Conservation (phyloP, 129 eudicot genomes). For the Escallonia herrerae region DNA sequence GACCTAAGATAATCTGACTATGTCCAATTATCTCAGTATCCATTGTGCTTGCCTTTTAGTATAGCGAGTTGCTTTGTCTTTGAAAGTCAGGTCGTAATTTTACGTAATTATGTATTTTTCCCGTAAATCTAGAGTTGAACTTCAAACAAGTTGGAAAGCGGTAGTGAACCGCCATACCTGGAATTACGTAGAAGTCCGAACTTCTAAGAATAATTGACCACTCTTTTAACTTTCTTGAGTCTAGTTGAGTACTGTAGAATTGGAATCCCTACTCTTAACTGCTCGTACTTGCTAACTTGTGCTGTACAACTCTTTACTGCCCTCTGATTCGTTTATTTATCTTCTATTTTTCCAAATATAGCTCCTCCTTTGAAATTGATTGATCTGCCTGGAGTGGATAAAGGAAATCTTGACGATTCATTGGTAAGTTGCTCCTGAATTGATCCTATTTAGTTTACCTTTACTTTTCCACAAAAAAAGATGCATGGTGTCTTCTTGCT, state of each 20-base stretch:
- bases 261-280: no score
- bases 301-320: neutral
- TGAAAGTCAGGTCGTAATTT: no score
- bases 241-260: neutral
- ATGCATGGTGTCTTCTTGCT: constrained; percentile 1
- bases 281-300: neutral
- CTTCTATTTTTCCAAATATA: constrained; percentile 18
- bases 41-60: no score
- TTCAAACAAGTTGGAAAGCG: no score
- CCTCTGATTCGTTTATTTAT: constrained; percentile 2
- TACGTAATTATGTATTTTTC: no score
- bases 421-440: constrained; percentile 49
- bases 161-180: neutral
- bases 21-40: no score
- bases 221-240: neutral
- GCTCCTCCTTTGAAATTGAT: constrained; percentile 92
- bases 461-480: neutral
- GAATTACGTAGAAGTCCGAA: neutral
- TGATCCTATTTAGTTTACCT: neutral
- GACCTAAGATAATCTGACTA: no score
- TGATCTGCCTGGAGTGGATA: constrained; percentile 94
- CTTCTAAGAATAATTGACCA: neutral
- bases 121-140: no score
- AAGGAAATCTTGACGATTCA: constrained; percentile 82
- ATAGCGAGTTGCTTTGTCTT: no score